These are phyloP conservation scores for Fusarium newnesense DNA, from an alignment of 2,329 filamentous ascomycete genomes.

Conservation along the genomic window DNA sequence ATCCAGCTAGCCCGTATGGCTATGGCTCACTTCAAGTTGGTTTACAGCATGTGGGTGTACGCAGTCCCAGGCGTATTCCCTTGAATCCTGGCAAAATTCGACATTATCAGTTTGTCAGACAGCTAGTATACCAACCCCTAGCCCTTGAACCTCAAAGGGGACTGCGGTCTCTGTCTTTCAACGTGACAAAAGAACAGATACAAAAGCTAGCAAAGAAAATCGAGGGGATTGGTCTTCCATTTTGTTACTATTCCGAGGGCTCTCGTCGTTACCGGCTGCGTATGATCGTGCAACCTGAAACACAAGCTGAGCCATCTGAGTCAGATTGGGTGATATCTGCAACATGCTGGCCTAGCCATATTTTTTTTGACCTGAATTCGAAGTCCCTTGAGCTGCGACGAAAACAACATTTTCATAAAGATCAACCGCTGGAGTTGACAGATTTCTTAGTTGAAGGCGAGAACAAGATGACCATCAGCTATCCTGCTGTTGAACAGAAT, in stretches of 20 bases:
- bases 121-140: constrained; percentile 61
- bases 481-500: constrained; percentile 45
- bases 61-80: constrained; percentile 60
- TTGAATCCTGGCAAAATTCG: constrained; percentile 43
- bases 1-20: constrained; percentile 55
- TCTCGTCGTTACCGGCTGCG: constrained; percentile 75
- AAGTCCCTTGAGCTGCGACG: constrained; percentile 67
- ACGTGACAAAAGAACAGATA: constrained; percentile 51
- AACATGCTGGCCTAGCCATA: constrained; percentile 75
- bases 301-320: constrained; percentile 49
- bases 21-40: constrained; percentile 54
- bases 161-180: constrained; percentile 60
- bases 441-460: constrained; percentile 63
- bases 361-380: constrained; percentile 76
- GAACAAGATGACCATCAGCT: constrained; percentile 70
- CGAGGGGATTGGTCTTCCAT: constrained; percentile 46
- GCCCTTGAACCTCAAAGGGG: constrained; percentile 48
- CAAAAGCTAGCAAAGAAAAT: constrained; percentile 49
- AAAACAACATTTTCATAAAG: constrained; percentile 78
- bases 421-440: constrained; percentile 81
- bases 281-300: constrained; percentile 58
- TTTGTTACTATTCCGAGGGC: constrained; percentile 58
- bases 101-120: constrained; percentile 68
- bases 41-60: constrained; percentile 58
- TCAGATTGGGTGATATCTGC: constrained; percentile 71